phyloP scores from a whole-genome alignment of 2,329 filamentous ascomycete genomes.

The Neofusicoccum ribis region DNA sequence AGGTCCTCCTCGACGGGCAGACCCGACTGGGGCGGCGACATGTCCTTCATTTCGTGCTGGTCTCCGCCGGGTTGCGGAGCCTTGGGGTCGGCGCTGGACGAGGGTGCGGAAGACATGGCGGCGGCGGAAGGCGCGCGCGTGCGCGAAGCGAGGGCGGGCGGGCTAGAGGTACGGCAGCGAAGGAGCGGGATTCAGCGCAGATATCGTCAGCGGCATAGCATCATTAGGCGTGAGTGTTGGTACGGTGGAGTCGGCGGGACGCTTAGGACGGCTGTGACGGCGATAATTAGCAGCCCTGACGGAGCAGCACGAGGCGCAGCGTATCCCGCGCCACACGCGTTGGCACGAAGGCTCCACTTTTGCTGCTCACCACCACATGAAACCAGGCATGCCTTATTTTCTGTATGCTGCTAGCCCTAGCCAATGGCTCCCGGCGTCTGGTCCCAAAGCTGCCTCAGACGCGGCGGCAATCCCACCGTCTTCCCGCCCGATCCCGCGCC shows the following conservation, averaged over 20 bases:
- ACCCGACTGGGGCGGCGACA: slow-evolving; percentile 35
- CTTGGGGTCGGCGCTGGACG: slow-evolving; percentile 17
- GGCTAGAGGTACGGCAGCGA: background rate
- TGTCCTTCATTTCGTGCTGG: slow-evolving; percentile 39
- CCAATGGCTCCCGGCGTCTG: too few relatives aligned
- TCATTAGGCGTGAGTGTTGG: slow-evolving; percentile 13
- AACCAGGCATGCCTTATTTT: background rate
- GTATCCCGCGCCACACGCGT: background rate
- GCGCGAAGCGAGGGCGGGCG: background rate
- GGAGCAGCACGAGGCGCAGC: slow-evolving; percentile 14
- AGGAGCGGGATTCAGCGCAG: background rate
- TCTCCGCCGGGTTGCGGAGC: slow-evolving; percentile 20
- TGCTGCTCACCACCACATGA: background rate
- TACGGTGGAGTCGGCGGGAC: background rate
- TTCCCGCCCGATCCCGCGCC: background rate
- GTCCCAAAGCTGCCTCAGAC: background rate
- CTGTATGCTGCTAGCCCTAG: background rate
- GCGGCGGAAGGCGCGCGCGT: slow-evolving; percentile 5
- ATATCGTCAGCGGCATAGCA: slow-evolving; percentile 17
- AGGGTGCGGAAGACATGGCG: slow-evolving; percentile 10
- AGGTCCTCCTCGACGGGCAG: slow-evolving; percentile 72
- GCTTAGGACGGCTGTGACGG: background rate
- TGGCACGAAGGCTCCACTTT: slow-evolving; percentile 1
- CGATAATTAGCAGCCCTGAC: slow-evolving; percentile 9
- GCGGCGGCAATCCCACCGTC: background rate